Base-by-base conservation (phyloP, 805 yeast species). In the Wickerhamomyces alni region DNA sequence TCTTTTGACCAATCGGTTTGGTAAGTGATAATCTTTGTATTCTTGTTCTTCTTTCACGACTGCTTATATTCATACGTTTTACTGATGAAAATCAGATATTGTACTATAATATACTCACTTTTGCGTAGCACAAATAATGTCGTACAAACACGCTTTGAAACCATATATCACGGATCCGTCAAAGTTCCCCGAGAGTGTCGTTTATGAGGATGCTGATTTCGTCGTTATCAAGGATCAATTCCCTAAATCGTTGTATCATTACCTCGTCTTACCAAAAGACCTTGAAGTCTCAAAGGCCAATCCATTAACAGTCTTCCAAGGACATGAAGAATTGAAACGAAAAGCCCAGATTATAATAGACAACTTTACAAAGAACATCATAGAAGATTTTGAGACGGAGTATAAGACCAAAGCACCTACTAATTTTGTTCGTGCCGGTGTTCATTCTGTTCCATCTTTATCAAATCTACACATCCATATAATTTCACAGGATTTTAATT, bases 391-490 rank as follows among this genome's bases (percentile, higher is more conserved):
- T 9, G 40, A 45, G 9, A 45, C 42, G 0, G 40, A 48, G 13
- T 27, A 37, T 13, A 51, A 54, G 6, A 44, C 48, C n/a, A 33
- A 33, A 3, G 58, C 59, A 36, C 30, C 48, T 4, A 45, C 46
- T 6, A 37, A 45, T 2, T 57, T 57, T 28, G 63, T 82, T 8
- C 62, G 64, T 43, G 72, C 70, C 8, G 91, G 94, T 1, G 69
- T 84, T 19, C 95, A 86, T 58, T 59, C 83, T 5, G 70, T 70
- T 2, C 95, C 95, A 3, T 80, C 88, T 1, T 55, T 85, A 70
- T 60, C 59, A 30, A 83, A 86, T 54, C 50, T 85, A 33, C 95
- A 86, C 52, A 63, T 86, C 16, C 95, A 86, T 61, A 75, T 86
- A 18, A 67, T 86, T 35, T 77, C 88, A 0, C 65, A 62, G 36